Percentiles rank a stretch among this genome's conserved stretches.
Conservation (phyloP, 2,329 filamentous ascomycete species). For the Epichloe bromicola region DNA sequence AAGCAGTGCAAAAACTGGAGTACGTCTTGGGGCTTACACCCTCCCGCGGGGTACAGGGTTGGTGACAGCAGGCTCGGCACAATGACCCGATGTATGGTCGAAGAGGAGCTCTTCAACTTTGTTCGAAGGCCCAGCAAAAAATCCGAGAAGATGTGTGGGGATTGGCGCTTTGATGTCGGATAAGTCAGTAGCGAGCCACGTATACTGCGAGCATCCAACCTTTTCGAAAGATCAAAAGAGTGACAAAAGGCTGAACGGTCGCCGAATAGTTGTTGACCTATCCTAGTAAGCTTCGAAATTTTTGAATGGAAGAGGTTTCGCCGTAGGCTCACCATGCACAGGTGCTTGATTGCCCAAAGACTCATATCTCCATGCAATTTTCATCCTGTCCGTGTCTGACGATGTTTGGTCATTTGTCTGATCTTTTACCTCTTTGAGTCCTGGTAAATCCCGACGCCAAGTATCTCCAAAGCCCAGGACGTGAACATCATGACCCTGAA, state of each 20-base stretch:
- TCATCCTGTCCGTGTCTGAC: constrained; percentile 64
- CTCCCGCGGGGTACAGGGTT: constrained; percentile 60
- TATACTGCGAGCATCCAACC: constrained; percentile 36
- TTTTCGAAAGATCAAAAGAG: constrained; percentile 57
- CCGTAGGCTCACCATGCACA: not conserved
- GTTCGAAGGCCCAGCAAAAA: constrained; percentile 53
- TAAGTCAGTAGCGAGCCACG: constrained; percentile 35
- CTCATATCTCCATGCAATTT: constrained; percentile 98
- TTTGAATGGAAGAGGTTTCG: not conserved
- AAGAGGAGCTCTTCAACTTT: constrained; percentile 42
- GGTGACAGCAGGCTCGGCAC: constrained; percentile 80
- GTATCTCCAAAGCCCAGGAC: constrained; percentile 65
- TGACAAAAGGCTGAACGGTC: constrained; percentile 45
- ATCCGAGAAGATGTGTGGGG: constrained; percentile 34
- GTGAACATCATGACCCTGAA: constrained; percentile 83
- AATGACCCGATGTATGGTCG: constrained; percentile 64
- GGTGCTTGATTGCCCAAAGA: constrained; percentile 47
- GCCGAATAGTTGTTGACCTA: constrained; percentile 3
- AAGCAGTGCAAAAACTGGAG: constrained; percentile 73
- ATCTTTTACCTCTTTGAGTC: constrained; percentile 35
- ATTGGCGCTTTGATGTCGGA: constrained; percentile 20
- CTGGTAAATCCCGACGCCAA: constrained; percentile 78
- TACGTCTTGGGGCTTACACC: constrained; percentile 57
- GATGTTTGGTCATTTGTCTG: constrained; percentile 28
- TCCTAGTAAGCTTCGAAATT: not conserved